Evolutionary conservation across 805 yeast genomes (phyloP), one percentile per base, ranked within the genome.

Genomic region (Suhomyces sp.): DNA sequence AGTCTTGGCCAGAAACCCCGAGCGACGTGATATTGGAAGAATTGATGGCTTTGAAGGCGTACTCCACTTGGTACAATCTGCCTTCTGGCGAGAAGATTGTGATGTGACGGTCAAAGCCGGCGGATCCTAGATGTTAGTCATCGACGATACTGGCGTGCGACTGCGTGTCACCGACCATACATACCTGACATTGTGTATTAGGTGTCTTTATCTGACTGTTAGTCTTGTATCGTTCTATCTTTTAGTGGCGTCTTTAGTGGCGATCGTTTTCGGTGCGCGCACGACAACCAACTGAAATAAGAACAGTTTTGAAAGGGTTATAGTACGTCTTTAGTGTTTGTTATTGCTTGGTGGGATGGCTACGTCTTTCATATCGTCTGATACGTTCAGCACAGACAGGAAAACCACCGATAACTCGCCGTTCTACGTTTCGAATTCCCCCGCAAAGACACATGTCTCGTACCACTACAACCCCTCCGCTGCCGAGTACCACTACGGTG

Each of bases 11-110:
- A 48, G 88, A 83, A 56, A 94, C 80, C 15, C 92, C 98, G 52
- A 94, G 67, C 26, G 96, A 88, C 44, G 97, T 94, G 66, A 94
- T 84, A 69, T 90, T 93, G 54, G 97, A 84, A 46, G 96, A 84
- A 66, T 91, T 94, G 69, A 94, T 91, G 5, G 98, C 98, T 71
- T 94, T 92, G 78, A 92, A 92, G 5, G 98, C 99, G 68, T 94
- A 94, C 71, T 94, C 99, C 36, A 93, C 99, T 75, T 94, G 99
- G 74, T 88, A 94, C 56, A 94, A 80, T 72, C 99, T 86, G 46
- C 99, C 99, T 70, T 94, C 99, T 19, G 99, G 99, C 40, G 98
- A 93, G 77, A 94, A 94, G 64, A 94, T 92, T 27, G 99, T 94
- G 71, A 94, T 94, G 72, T 94, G 99, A 79, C 99, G 88, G 77